These are phyloP conservation scores for Diutina catenulata DNA, from an alignment of 1,139 yeast genomes.

Conservation along the genomic window DNA sequence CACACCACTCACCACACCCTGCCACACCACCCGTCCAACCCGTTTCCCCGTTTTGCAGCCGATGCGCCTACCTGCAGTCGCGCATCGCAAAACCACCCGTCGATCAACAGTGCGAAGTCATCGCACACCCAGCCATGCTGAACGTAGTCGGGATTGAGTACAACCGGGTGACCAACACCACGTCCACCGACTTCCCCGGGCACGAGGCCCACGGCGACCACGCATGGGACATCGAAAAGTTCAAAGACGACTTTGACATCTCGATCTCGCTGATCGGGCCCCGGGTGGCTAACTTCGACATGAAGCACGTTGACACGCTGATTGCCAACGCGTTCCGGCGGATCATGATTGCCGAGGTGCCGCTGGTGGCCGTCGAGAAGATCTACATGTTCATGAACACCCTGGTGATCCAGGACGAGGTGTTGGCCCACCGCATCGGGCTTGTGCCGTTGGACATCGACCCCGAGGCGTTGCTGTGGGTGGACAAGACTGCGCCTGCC, in stretches of 20 bases:
- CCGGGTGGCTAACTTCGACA: conserved; percentile 75
- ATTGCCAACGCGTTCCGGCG: conserved; percentile 95
- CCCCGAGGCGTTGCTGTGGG: conserved; percentile 81
- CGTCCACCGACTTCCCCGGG: conserved; percentile 87
- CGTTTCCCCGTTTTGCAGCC: too few relatives aligned
- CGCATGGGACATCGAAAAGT: conserved; percentile 79
- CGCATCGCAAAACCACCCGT: too few relatives aligned
- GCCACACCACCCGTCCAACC: too few relatives aligned
- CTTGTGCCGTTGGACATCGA: conserved; percentile 81
- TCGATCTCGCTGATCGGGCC: conserved; percentile 54
- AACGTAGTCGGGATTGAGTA: conserved; percentile 82
- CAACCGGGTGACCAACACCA: conserved; percentile 80
- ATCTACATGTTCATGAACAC: conserved; percentile 89
- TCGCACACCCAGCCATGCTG: conserved; percentile 16
- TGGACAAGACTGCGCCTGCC: conserved; percentile 52
- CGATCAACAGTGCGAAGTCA: too few relatives aligned
- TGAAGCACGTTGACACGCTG: conserved; percentile 79
- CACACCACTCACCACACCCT: too few relatives aligned
- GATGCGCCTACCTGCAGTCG: too few relatives aligned
- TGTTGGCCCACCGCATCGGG: conserved; percentile 89
- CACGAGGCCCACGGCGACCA: conserved; percentile 50
- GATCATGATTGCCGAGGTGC: conserved; percentile 93
- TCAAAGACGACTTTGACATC: conserved; percentile 60
- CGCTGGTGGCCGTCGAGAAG: conserved; percentile 88
- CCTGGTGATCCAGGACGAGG: conserved; percentile 94